Percentiles rank a stretch among this genome's conserved stretches.
phyloP scores from a whole-genome alignment of 1,284 basidiomycete genomes.

The Rhizoctonia solani region DNA sequence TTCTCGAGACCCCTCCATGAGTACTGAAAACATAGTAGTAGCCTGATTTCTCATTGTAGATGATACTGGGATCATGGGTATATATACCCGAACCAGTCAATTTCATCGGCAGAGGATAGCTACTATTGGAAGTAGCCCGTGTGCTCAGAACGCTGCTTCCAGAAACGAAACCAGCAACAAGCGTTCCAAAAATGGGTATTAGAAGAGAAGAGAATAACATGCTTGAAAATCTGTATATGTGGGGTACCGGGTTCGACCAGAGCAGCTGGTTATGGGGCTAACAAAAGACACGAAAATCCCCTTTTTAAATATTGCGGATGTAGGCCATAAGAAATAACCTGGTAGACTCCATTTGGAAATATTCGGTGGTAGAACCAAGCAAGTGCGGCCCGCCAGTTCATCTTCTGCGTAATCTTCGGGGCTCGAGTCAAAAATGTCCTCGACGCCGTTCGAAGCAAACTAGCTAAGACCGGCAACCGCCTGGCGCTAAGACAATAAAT shows the following conservation, averaged over 20 bases:
- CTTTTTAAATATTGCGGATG: background rate
- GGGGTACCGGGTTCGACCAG: slow-evolving; percentile 3
- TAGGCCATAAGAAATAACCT: background rate
- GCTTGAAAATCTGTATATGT: background rate
- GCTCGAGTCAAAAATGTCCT: slow-evolving; percentile 15
- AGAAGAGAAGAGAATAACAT: slow-evolving; percentile 17
- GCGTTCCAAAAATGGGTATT: background rate
- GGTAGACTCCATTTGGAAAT: slow-evolving; percentile 18
- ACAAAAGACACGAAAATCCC: slow-evolving; percentile 2
- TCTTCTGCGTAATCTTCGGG: slow-evolving; percentile 2
- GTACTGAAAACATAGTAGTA: slow-evolving; percentile 37
- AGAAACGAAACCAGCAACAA: background rate
- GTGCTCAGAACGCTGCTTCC: slow-evolving; percentile 2
- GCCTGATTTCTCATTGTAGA: slow-evolving; percentile 33
- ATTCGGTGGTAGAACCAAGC: background rate
- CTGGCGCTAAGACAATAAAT: too few species aligned
- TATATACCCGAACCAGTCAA: slow-evolving; percentile 32
- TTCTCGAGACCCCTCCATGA: slow-evolving; percentile 35
- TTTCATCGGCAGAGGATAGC: slow-evolving; percentile 31
- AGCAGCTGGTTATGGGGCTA: background rate
- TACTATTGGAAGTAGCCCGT: background rate
- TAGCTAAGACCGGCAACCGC: too few species aligned
- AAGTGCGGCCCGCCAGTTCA: slow-evolving; percentile 14
- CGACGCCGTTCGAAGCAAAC: background rate
- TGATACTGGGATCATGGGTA: slow-evolving; percentile 36